Evolutionary conservation across 1,284 basidiomycete species (phyloP).

Genomic region (Thelephora terrestris): DNA sequence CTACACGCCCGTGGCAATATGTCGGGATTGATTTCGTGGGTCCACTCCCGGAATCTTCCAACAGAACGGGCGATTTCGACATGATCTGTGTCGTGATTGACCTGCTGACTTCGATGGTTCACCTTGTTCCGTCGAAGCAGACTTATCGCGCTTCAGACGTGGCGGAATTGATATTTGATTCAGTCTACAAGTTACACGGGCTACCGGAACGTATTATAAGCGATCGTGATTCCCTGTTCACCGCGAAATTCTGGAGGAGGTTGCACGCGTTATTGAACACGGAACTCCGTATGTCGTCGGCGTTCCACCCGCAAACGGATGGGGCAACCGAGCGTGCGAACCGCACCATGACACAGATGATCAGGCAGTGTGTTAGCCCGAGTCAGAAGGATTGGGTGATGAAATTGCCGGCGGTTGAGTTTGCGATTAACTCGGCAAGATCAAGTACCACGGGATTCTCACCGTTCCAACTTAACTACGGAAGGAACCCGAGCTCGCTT

Average conservation of each 20-base stretch:
- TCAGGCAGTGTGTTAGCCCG: constrained; percentile 21
- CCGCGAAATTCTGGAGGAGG: constrained; percentile 30
- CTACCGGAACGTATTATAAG: constrained; percentile 30
- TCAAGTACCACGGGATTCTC: no score
- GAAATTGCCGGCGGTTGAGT: no score
- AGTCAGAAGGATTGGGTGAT: no score
- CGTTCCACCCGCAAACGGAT: no score
- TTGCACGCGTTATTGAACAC: constrained; percentile 25
- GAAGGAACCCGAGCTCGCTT: no score
- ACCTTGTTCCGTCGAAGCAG: constrained; percentile 18
- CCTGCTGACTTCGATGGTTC: constrained; percentile 25
- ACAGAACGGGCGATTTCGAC: background rate
- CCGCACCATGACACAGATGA: constrained; percentile 27
- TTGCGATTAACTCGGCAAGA: no score
- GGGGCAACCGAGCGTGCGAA: constrained; percentile 33
- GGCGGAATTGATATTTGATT: constrained; percentile 28
- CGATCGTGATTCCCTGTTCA: no score
- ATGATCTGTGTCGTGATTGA: constrained; percentile 23
- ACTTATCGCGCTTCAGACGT: constrained; percentile 25
- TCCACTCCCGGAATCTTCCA: constrained; percentile 21
- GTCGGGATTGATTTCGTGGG: constrained; percentile 29
- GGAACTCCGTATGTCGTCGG: constrained; percentile 28
- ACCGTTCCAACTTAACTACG: no score
- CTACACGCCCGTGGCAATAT: constrained; percentile 16
- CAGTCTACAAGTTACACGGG: constrained; percentile 31